Evolutionary conservation across 495 filamentous ascomycete genomes (phyloP), one percentile per base, ranked within the genome.

Genomic region (Daldinia bambusicola): DNA sequence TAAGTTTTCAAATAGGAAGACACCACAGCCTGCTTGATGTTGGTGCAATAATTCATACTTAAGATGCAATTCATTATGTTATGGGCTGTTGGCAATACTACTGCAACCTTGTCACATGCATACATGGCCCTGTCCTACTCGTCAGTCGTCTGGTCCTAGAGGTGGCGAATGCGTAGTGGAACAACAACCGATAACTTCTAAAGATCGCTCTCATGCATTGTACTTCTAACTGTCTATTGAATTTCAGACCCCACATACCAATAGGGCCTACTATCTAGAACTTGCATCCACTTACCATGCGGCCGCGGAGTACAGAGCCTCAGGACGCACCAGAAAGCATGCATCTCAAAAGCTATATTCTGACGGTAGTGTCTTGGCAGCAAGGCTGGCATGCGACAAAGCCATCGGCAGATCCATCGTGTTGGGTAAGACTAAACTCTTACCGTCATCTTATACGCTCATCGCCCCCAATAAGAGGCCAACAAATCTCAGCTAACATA

Each of bases 401-500:
- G 40, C 68, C 68, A 59, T 37, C 67, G 52, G 32, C 14, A 34
- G 37, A 34, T 20, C 30, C 48, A 51, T 48, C 5, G n/a, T 64
- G 63, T 60, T 53, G 55, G 69, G 53, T 72, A 48, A 64, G 63
- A 71, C 20, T 34, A 53, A 63, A 38, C 41, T 31, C 41, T 31
- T 5, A 56, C 60, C 14, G 18, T 55, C 55, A 43, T 67, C 59
- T 67, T 55, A 64, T 48, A 13, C 59, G 64, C 59, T 60, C 59
- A 61, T 55, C 38, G 60, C 48, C 18, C 26, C 52, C 48, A 61
- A 45, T 13, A 55, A 36, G 43, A 26, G 41, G 14, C 63, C 60
- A 63, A 67, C 60, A 26, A 59, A 40, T 14, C 64, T 66, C 63
- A 63, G 69, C 69, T 55, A 38, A 72, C 64, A 61, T 55, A 61